phyloP scores from a whole-genome alignment of 2,329 filamentous ascomycete species.

The Orbilia oligospora region DNA sequence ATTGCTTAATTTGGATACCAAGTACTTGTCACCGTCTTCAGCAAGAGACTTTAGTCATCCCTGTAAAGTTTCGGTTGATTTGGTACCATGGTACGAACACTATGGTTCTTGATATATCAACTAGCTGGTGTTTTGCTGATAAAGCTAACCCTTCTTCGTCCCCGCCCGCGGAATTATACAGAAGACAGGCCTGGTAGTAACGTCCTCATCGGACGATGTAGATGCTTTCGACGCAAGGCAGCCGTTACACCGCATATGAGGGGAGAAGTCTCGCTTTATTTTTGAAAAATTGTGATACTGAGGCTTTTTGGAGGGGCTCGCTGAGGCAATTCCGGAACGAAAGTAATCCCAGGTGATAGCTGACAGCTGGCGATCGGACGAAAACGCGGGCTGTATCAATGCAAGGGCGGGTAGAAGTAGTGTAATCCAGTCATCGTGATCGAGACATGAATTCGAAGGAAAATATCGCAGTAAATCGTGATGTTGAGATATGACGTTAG shows the following conservation, averaged over 20 bases:
- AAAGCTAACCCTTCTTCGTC: not conserved
- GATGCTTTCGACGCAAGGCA: slow-evolving; percentile 9
- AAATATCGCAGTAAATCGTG: not conserved
- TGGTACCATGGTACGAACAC: no score
- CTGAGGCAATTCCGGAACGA: not conserved
- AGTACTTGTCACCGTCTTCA: not conserved
- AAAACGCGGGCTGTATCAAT: not conserved
- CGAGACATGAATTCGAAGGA: not conserved
- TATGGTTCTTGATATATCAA: not conserved
- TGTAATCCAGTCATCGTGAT: not conserved
- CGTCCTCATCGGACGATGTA: slow-evolving; percentile 5
- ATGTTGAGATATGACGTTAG: not conserved
- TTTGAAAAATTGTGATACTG: not conserved
- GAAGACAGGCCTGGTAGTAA: not conserved
- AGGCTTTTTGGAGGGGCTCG: no score
- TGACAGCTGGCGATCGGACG: not conserved
- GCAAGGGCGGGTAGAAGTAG: not conserved
- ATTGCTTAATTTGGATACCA: not conserved
- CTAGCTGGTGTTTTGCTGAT: slow-evolving; percentile 1
- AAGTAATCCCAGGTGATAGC: not conserved
- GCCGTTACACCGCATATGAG: slow-evolving; percentile 12
- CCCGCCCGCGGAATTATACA: not conserved
- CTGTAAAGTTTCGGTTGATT: not conserved
- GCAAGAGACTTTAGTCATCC: not conserved
- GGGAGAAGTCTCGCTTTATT: not conserved